Evolutionary conservation across 495 filamentous ascomycete species (phyloP), one percentile per base, ranked within the genome.

Genomic region (Podospora pseudoanserina): DNA sequence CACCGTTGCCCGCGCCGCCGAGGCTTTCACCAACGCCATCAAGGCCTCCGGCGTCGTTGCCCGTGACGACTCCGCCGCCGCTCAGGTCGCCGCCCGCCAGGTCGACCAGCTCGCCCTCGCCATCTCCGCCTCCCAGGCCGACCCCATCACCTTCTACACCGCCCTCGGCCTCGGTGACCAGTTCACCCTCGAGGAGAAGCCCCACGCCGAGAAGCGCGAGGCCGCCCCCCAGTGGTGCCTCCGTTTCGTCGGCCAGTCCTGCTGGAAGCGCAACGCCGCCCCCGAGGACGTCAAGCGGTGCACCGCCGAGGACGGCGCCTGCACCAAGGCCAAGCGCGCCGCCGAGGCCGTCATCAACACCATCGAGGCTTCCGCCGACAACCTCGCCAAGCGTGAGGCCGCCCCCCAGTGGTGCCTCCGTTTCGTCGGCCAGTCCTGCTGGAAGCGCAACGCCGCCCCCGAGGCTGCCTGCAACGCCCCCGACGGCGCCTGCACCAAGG

Each of bases 1-100:
- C 67, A 80, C 75, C 60, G 76, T 76, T 72, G 78, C 78, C 71
- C 75, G 74, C 57, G 78, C 74, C 23, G 78, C 79, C 59, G 72
- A 75, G 0, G 77, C 77, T 59, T 73, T 80, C 68, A 66, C 73
- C 68, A 69, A 69, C 23, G 71, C 75, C 67, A 60, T 76, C 66
- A n/a, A 65, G 5, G 60, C 64, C 64, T 56, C 60, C 64, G 57
- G 61, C 49, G 54, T 75, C 56, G 44, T 67, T 34, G 60, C 70
- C 49, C 68, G 71, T 63, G 71, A 74, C 66, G 69, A 74, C 19
- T 56, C 68, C 61, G 6, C 39, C 56, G 59, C 65, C 2, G 66
- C 74, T 54, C 55, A 44, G 67, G 49, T 70, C 49, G 76, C 75
- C 73, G 63, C 67, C 65, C 71, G 73, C 68, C 65, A 71, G 63